phyloP scores from a whole-genome alignment of 495 filamentous ascomycete genomes.

The Penicillium pulvis region DNA sequence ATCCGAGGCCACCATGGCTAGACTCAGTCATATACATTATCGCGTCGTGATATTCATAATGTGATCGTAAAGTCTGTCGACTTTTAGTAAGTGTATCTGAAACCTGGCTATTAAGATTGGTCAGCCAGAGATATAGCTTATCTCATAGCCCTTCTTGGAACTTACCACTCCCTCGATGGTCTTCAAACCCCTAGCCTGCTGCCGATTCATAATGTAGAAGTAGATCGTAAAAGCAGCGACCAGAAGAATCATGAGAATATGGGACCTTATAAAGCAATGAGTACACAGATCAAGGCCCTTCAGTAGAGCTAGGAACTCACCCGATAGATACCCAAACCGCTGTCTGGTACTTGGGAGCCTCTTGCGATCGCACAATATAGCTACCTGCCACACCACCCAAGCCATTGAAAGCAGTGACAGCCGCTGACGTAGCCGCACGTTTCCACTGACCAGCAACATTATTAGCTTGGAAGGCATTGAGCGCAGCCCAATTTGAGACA shows the following conservation, averaged over 20 bases:
- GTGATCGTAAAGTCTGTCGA: background rate
- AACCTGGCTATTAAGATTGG: constrained; percentile 32
- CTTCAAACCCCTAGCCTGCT: constrained; percentile 46
- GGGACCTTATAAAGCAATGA: constrained; percentile 43
- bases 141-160: background rate
- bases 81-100: constrained; percentile 53
- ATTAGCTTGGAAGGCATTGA: constrained; percentile 72
- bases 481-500: constrained; percentile 76
- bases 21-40: background rate
- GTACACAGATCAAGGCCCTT: background rate
- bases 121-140: background rate
- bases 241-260: constrained; percentile 65
- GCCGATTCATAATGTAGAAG: constrained; percentile 62
- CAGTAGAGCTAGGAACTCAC: constrained; percentile 29
- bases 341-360: constrained; percentile 69
- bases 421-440: constrained; percentile 68
- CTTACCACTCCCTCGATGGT: constrained; percentile 57
- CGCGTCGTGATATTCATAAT: background rate
- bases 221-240: constrained; percentile 61
- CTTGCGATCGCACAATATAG: constrained; percentile 67
- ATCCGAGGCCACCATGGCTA: no score
- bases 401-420: constrained; percentile 70
- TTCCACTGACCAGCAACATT: constrained; percentile 80
- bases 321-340: constrained; percentile 75
- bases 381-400: constrained; percentile 76